Conservation (phyloP, 2,329 filamentous ascomycete species). For the Ophiocordyceps sinensis region DNA sequence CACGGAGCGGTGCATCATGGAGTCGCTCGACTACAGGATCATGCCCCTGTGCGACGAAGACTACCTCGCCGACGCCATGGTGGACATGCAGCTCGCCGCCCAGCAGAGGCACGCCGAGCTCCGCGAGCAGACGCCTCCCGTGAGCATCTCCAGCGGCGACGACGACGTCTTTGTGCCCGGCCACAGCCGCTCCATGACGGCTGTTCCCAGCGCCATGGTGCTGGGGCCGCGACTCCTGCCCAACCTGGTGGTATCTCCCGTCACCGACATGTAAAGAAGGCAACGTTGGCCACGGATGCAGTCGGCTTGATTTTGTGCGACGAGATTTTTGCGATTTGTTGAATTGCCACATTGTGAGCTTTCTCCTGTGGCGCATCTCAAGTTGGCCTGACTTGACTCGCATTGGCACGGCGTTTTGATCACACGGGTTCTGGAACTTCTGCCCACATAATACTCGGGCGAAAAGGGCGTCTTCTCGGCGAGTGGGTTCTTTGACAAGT, state of each 20-base stretch:
- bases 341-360: not conserved
- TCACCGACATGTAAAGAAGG: no score
- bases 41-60: slow-evolving; percentile 42
- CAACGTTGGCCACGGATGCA: no score
- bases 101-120: slow-evolving; percentile 13
- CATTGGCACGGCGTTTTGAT: slow-evolving; percentile 5
- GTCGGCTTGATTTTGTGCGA: not conserved
- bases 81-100: slow-evolving; percentile 48
- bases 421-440: not conserved
- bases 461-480: not conserved
- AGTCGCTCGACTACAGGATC: slow-evolving; percentile 48
- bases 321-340: not conserved
- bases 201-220: slow-evolving; percentile 6
- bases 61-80: slow-evolving; percentile 42
- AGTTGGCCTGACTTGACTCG: slow-evolving; percentile 9
- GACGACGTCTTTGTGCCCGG: slow-evolving; percentile 13
- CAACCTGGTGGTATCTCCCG: no score
- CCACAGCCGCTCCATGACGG: slow-evolving; percentile 22
- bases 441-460: not conserved
- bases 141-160: slow-evolving; percentile 14
- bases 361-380: slow-evolving; percentile 2
- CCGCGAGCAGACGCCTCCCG: slow-evolving; percentile 15
- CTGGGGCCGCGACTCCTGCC: not conserved
- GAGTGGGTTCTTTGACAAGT: no score
- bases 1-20: slow-evolving; percentile 49